Conservation (phyloP, 495 filamentous ascomycete genomes). For the Xylaria scruposa region DNA sequence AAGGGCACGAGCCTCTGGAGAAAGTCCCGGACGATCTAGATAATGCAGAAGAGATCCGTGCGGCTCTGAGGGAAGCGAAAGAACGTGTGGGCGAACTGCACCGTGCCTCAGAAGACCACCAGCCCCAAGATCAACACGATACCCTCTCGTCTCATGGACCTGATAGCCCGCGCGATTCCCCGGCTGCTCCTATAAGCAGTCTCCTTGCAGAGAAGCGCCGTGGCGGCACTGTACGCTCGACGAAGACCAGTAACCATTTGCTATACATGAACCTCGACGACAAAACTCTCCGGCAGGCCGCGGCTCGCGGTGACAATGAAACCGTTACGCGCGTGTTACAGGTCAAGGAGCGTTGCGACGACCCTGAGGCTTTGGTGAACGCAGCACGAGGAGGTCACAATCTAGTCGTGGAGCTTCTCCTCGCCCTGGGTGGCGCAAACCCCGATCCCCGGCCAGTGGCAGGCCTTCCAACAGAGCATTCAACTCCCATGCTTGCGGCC, state of each 20-base stretch:
- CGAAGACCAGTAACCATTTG: conserved; percentile 61
- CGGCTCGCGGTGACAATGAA: conserved; percentile 80
- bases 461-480: conserved; percentile 60
- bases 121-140: conserved; percentile 57
- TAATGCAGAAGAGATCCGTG: conserved; percentile 63
- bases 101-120: conserved; percentile 70
- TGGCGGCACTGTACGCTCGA: conserved; percentile 55
- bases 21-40: conserved; percentile 74
- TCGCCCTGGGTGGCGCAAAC: conserved; percentile 80
- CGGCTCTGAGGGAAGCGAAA: conserved; percentile 59
- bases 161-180: conserved; percentile 70
- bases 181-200: conserved; percentile 51
- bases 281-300: conserved; percentile 79
- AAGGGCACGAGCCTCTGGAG: conserved; percentile 87
- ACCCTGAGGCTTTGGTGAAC: conserved; percentile 84
- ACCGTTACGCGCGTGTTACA: conserved; percentile 81
- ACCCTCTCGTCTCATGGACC: conserved; percentile 70
- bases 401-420: conserved; percentile 80
- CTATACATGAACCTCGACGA: conserved; percentile 63
- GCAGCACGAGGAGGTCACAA: conserved; percentile 93
- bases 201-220: conserved; percentile 45
- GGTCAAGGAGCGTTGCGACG: conserved; percentile 70
- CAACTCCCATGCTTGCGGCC: conserved; percentile 91
- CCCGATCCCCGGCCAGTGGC: conserved; percentile 74
- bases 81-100: conserved; percentile 56